Conservation (phyloP, 73 alveolate genomes). For the Blepharisma stoltei region DNA sequence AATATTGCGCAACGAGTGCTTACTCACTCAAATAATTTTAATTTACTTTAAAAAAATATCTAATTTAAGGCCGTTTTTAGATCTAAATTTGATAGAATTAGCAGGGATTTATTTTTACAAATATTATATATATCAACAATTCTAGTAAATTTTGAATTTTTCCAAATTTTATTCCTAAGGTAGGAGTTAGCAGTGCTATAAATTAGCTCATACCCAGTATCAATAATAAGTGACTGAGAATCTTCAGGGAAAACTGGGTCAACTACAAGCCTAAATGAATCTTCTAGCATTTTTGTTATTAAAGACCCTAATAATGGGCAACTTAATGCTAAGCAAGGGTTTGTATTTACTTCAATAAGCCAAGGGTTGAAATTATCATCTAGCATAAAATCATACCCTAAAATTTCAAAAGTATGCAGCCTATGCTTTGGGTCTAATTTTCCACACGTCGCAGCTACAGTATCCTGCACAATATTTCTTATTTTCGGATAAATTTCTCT, state of each 20-base stretch:
- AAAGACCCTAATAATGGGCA: background rate
- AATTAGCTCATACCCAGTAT: no score
- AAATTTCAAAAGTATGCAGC: slow-evolving; percentile 35
- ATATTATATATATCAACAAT: no score
- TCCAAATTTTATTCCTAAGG: no score
- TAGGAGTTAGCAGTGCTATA: no score
- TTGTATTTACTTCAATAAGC: slow-evolving; percentile 54
- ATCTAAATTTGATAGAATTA: no score
- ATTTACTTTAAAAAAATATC: no score
- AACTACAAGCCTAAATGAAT: background rate
- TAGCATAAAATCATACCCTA: slow-evolving; percentile 51
- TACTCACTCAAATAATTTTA: no score
- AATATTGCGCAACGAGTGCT: no score
- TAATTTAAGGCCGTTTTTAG: no score
- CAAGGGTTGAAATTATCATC: slow-evolving; percentile 46
- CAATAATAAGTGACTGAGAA: background rate
- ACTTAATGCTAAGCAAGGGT: slow-evolving; percentile 76
- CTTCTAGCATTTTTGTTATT: slow-evolving; percentile 16
- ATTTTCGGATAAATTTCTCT: slow-evolving; percentile 20
- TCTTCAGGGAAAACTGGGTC: slow-evolving; percentile 7
- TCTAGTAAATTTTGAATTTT: no score
- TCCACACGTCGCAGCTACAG: background rate
- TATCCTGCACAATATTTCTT: slow-evolving; percentile 6
- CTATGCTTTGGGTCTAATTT: slow-evolving; percentile 18
- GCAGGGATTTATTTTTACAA: no score